Percentiles rank a stretch among this genome's conserved stretches.
Evolutionary conservation across 768 basidiomycete genomes (phyloP).

Genomic region (Inosperma sp.): DNA sequence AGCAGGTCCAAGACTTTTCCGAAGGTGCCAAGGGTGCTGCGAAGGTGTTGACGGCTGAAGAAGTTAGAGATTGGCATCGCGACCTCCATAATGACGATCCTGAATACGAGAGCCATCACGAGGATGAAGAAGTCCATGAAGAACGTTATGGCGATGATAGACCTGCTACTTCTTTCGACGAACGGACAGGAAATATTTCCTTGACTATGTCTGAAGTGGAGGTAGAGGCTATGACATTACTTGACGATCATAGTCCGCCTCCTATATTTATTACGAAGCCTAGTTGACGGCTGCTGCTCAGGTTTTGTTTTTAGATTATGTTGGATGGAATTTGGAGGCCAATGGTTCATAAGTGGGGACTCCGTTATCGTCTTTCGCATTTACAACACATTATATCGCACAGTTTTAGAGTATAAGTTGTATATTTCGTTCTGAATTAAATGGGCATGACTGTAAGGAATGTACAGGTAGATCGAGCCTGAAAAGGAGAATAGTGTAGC

Average conservation of each 20-base stretch:
- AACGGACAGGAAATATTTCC: slow-evolving; percentile 16
- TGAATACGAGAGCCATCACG: slow-evolving; percentile 27
- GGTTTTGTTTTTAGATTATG: neutral
- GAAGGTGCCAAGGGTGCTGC: slow-evolving; percentile 42
- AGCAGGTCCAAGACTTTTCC: slow-evolving; percentile 47
- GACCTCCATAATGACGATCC: slow-evolving; percentile 21
- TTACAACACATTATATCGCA: too few relatives aligned
- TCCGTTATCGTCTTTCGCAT: too few relatives aligned
- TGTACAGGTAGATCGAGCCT: neutral
- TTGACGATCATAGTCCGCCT: slow-evolving; percentile 27
- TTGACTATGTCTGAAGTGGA: slow-evolving; percentile 36
- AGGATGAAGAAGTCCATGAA: slow-evolving; percentile 28
- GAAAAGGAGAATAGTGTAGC: neutral
- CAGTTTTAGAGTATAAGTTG: too few relatives aligned
- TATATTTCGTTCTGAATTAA: neutral
- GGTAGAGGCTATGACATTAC: slow-evolving; percentile 37
- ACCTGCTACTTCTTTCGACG: too few relatives aligned
- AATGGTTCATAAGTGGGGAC: too few relatives aligned
- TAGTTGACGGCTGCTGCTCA: neutral
- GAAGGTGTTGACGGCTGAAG: slow-evolving; percentile 71
- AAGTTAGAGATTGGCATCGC: slow-evolving; percentile 57
- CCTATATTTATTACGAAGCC: slow-evolving; percentile 35
- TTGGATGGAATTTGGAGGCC: neutral
- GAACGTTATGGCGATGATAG: slow-evolving; percentile 5
- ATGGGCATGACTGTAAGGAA: neutral